These are phyloP conservation scores for Microbotryum saponariae DNA, from an alignment of 1,284 basidiomycete genomes.

Conservation along the genomic window DNA sequence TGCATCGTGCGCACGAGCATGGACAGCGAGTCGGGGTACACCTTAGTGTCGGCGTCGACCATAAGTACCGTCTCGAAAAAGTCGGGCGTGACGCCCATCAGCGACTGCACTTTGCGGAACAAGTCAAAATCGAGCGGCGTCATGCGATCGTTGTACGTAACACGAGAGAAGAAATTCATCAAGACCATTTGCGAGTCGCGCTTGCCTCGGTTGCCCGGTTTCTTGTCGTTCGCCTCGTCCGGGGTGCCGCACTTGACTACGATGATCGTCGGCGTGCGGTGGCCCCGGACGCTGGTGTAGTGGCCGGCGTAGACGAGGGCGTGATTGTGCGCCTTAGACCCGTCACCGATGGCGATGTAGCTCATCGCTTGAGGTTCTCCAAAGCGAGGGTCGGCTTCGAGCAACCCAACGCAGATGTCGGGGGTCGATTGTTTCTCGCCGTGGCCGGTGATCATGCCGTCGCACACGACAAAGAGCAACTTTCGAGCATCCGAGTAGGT, in stretches of 20 bases:
- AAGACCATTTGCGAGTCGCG: conserved; percentile 97
- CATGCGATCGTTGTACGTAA: conserved; percentile 99
- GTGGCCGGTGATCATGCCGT: conserved; percentile 97
- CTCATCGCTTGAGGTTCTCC: conserved; percentile 90
- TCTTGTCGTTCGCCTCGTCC: conserved; percentile 73
- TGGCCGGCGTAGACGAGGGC: conserved; percentile 99
- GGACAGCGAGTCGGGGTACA: conserved; percentile 75
- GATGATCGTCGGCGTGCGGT: conserved; percentile 88
- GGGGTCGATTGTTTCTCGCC: conserved; percentile 93
- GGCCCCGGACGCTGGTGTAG: conserved; percentile 61
- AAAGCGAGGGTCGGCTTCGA: conserved; percentile 91
- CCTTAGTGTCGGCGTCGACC: conserved; percentile 98
- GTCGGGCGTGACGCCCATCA: conserved; percentile 99
- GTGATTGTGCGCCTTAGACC: conserved; percentile 81
- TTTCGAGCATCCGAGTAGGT: conserved; percentile 87
- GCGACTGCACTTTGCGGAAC: conserved; percentile 89
- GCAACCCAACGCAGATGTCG: conserved; percentile 84
- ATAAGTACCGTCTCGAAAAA: conserved; percentile 96
- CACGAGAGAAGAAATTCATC: conserved; percentile 99
- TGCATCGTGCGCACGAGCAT: conserved; percentile 96
- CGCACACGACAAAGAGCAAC: conserved; percentile 87
- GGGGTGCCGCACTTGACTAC: conserved; percentile 91
- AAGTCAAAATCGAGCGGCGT: conserved; percentile 93
- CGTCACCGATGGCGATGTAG: conserved; percentile 82
- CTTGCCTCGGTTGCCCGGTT: conserved; percentile 97